Evolutionary conservation across 192 early-diverging fungal species (phyloP).

Genomic region (Funneliformis geosporum): DNA sequence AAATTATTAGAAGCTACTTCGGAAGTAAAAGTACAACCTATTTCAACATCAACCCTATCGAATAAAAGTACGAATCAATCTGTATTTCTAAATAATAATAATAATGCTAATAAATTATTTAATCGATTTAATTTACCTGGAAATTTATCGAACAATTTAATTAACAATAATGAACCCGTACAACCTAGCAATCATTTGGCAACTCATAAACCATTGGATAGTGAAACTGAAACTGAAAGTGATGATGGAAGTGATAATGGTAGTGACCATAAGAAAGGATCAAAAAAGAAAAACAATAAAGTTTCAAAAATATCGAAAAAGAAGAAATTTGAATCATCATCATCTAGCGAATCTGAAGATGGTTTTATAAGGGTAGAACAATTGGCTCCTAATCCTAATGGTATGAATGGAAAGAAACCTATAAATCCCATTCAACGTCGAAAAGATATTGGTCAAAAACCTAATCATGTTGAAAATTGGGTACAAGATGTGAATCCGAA

Average conservation of each 20-base stretch:
- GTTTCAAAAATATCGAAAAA: neutral
- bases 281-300: conserved; percentile 1
- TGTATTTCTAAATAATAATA: neutral
- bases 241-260: neutral
- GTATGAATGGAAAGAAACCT: neutral
- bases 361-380: neutral
- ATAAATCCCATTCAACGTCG: neutral
- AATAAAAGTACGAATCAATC: no score
- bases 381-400: neutral
- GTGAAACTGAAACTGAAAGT: conserved; percentile 14
- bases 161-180: neutral
- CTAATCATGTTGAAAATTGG: conserved; percentile 22
- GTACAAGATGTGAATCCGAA: conserved; percentile 18
- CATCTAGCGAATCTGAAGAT: neutral
- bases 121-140: neutral
- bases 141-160: neutral
- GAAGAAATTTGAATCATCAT: neutral
- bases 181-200: neutral
- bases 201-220: conserved; percentile 22
- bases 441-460: conserved; percentile 23
- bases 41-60: neutral
- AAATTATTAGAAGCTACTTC: neutral
- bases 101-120: neutral
- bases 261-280: neutral
- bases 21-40: neutral